Conservation (phyloP, 257 asterid genomes). For the Gentiana dahurica region DNA sequence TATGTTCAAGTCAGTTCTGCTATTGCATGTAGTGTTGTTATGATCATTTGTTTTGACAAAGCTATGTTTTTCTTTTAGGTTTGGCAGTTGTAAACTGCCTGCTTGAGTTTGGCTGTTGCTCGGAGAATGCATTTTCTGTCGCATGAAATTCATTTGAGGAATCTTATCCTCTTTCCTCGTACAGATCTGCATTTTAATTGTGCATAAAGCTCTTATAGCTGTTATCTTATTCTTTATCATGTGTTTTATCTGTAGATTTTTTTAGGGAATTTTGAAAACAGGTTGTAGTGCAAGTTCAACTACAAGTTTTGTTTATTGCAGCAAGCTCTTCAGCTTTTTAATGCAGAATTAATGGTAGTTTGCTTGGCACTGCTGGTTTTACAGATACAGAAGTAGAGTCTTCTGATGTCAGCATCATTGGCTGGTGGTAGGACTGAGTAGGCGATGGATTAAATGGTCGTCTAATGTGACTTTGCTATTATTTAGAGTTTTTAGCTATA, state of each 20-base stretch:
- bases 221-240: constrained; percentile 21
- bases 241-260: constrained; percentile 26
- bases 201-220: constrained; percentile 17
- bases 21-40: not conserved
- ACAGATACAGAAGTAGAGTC: constrained; percentile 76
- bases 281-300: constrained; percentile 58
- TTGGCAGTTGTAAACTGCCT: too few relatives aligned
- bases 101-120: not conserved
- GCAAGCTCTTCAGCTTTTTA: constrained; percentile 69
- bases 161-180: constrained; percentile 5
- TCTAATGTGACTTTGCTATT: constrained; percentile 33
- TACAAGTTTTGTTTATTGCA: constrained; percentile 65
- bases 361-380: constrained; percentile 78
- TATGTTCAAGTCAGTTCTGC: too few relatives aligned
- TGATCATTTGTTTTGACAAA: not conserved
- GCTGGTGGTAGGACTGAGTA: constrained; percentile 58
- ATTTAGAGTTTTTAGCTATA: constrained; percentile 22
- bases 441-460: constrained; percentile 39
- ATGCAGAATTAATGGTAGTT: constrained; percentile 61
- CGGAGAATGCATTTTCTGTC: not conserved
- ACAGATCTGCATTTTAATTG: constrained; percentile 3
- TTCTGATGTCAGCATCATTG: constrained; percentile 72
- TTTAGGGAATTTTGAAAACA: constrained; percentile 55
- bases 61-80: not conserved
- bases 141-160: constrained; percentile 3